These are phyloP conservation scores for Eudorina sp. DNA, from an alignment of 139 green algal genomes.

Conservation along the genomic window DNA sequence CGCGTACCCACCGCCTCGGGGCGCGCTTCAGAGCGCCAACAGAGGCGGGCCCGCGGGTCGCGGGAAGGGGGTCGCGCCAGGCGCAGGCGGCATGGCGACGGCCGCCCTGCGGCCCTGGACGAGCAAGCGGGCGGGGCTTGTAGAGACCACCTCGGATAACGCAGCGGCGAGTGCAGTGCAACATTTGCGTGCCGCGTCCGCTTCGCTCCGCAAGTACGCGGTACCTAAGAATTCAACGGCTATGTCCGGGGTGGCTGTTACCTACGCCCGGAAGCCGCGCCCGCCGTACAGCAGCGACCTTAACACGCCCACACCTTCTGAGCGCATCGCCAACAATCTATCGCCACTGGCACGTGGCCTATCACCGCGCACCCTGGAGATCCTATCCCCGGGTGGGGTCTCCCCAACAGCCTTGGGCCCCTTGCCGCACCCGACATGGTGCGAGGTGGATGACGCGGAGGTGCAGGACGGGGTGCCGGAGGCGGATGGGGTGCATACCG, in stretches of 20 bases:
- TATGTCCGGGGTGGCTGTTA: constrained; percentile 44
- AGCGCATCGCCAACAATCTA: constrained; percentile 69
- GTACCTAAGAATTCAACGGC: constrained; percentile 32
- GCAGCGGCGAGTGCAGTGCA: constrained; percentile 27
- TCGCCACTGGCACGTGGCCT: constrained; percentile 55
- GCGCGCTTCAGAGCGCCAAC: not conserved
- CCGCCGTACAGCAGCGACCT: constrained; percentile 49
- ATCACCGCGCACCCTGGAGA: constrained; percentile 55
- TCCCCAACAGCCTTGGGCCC: constrained; percentile 48
- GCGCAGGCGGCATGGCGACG: not conserved
- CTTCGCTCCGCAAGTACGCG: constrained; percentile 51
- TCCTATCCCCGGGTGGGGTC: constrained; percentile 55
- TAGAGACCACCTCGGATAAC: constrained; percentile 41
- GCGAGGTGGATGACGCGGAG: constrained; percentile 50
- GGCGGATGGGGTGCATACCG: constrained; percentile 52
- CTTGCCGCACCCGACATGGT: constrained; percentile 42
- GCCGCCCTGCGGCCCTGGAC: constrained; percentile 20
- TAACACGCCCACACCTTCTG: constrained; percentile 54
- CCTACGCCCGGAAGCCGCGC: constrained; percentile 59
- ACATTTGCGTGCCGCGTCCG: constrained; percentile 48
- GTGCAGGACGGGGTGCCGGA: constrained; percentile 38
- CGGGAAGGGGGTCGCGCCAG: not conserved
- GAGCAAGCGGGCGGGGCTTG: constrained; percentile 22
- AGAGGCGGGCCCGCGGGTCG: not conserved
- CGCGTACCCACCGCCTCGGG: constrained; percentile 1